These are phyloP conservation scores for Priceomyces medius DNA, from an alignment of 805 yeast species.

Conservation along the genomic window DNA sequence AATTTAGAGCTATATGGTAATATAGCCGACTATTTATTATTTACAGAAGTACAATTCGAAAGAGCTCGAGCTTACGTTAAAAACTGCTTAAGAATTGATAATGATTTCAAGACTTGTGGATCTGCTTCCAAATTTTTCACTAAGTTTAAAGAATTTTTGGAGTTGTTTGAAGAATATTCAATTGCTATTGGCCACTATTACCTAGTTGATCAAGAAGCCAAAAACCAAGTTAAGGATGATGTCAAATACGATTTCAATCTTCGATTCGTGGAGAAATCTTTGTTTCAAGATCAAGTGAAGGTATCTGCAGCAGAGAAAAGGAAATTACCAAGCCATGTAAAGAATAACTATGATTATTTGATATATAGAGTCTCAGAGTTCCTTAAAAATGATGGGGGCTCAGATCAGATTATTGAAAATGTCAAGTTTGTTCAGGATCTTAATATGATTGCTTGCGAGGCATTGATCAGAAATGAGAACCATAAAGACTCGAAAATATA, in stretches of 20 bases:
- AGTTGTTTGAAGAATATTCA: constrained; percentile 45
- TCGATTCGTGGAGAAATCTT: constrained; percentile 18
- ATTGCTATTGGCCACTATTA: constrained; percentile 28
- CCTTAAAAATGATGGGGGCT: constrained; percentile 16
- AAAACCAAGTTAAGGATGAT: constrained; percentile 15
- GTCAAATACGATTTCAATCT: constrained; percentile 23
- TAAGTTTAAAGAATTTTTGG: constrained; percentile 41
- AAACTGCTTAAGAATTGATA: constrained; percentile 74
- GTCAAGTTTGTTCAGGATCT: constrained; percentile 32
- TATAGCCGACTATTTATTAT: constrained; percentile 36
- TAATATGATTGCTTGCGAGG: constrained; percentile 40
- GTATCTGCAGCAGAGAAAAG: constrained; percentile 27
- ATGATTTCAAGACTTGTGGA: constrained; percentile 65
- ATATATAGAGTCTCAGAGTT: constrained; percentile 33
- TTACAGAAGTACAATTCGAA: constrained; percentile 52
- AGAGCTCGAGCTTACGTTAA: constrained; percentile 52
- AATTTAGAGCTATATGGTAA: constrained; percentile 24
- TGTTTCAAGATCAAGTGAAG: constrained; percentile 27
- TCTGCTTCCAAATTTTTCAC: constrained; percentile 51
- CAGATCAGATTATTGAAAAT: constrained; percentile 11
- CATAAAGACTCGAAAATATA: constrained; percentile 20
- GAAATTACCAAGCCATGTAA: constrained; percentile 28
- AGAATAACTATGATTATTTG: constrained; percentile 45
- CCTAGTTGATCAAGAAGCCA: constrained; percentile 21
- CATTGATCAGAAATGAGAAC: constrained; percentile 27